Evolutionary conservation across 2,329 filamentous ascomycete genomes (phyloP), one percentile per base, ranked within the genome.

Genomic region (Fusarium irregulare): DNA sequence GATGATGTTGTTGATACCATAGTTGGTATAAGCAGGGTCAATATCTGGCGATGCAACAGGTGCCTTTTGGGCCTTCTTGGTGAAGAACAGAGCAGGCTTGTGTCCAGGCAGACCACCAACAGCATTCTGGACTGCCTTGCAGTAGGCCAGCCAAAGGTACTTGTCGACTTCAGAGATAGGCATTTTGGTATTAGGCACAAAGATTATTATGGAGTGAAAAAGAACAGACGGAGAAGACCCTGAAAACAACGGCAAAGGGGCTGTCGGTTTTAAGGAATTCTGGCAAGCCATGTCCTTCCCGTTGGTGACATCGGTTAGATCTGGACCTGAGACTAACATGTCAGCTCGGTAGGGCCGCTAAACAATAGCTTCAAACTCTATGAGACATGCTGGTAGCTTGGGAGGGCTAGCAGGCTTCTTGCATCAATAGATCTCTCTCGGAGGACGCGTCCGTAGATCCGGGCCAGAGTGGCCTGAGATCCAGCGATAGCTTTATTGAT

Each of bases 61-160:
- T 12, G 68, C 68, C 11, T 71, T 71, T 27, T 71, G 68, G 12
- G 68, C 68, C 21, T 69, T 56, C n/a, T 69, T 71, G 53, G 68
- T 71, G 32, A 71, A 71, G 30, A 71, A 71, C 23, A 71, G 18
- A 6, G 68, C 68, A n/a, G 68, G 68, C 46, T 66, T 71, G 20
- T 71, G 68, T 27, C 68, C 68, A 14, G 68, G 68, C 1, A 71
- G 64, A 4, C 68, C 68, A 27, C 68, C 68, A 13, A 69, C 68
- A 18, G 59, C 60, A 34, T 71, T 71, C 41, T 71, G 68, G 4
- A 71, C 56, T 23, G 46, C 60, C 21, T 71, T 71, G 46, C 68
- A 71, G 51, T 71, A 71, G 4, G 68, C 68, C 21, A 71, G 37
- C 68, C 68, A 71, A 13, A 71, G 53, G 20, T 66, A 54, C 53